A percentile compares a stretch with the other conserved stretches of the same genome.
These are phyloP conservation scores for Linum tenue DNA, from an alignment of 345 rosid species.

Conservation along the genomic window DNA sequence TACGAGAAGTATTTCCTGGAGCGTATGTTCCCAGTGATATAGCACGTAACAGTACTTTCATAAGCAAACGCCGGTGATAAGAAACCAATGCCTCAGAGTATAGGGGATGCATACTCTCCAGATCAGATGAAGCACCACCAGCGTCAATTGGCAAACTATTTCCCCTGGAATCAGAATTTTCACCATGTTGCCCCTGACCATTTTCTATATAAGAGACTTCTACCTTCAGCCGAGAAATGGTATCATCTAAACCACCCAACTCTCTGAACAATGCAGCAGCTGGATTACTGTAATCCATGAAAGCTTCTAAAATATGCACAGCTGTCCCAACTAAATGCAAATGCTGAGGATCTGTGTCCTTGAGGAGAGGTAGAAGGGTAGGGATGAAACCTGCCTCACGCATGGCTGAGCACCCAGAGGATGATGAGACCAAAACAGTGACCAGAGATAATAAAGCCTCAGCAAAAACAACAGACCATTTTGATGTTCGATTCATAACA, in stretches of 20 bases:
- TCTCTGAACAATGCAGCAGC: slow-evolving; percentile 91
- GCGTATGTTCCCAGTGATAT: slow-evolving; percentile 94
- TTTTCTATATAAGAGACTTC: slow-evolving; percentile 67
- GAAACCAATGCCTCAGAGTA: slow-evolving; percentile 84
- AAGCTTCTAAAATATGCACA: slow-evolving; percentile 80
- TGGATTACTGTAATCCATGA: slow-evolving; percentile 93
- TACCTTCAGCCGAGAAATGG: slow-evolving; percentile 67
- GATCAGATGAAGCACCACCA: slow-evolving; percentile 35
- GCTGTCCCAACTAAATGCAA: slow-evolving; percentile 85
- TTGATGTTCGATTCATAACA: slow-evolving; percentile 52
- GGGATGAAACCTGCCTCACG: slow-evolving; percentile 93
- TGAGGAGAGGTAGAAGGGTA: slow-evolving; percentile 81
- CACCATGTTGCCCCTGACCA: slow-evolving; percentile 31
- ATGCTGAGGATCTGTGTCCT: slow-evolving; percentile 87
- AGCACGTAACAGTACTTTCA: slow-evolving; percentile 83
- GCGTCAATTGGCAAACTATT: slow-evolving; percentile 27
- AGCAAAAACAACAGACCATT: slow-evolving; percentile 74
- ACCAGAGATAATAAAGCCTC: slow-evolving; percentile 88
- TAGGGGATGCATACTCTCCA: slow-evolving; percentile 46
- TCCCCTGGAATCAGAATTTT: slow-evolving; percentile 37
- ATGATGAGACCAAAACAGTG: slow-evolving; percentile 80
- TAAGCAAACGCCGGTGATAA: slow-evolving; percentile 56
- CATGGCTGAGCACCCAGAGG: slow-evolving; percentile 90
- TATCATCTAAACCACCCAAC: slow-evolving; percentile 92
- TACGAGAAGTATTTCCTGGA: slow-evolving; percentile 71